A percentile compares a stretch with the other conserved stretches of the same genome.
These are phyloP conservation scores for Daldinia caldariorum DNA, from an alignment of 495 filamentous ascomycete genomes.

Conservation along the genomic window DNA sequence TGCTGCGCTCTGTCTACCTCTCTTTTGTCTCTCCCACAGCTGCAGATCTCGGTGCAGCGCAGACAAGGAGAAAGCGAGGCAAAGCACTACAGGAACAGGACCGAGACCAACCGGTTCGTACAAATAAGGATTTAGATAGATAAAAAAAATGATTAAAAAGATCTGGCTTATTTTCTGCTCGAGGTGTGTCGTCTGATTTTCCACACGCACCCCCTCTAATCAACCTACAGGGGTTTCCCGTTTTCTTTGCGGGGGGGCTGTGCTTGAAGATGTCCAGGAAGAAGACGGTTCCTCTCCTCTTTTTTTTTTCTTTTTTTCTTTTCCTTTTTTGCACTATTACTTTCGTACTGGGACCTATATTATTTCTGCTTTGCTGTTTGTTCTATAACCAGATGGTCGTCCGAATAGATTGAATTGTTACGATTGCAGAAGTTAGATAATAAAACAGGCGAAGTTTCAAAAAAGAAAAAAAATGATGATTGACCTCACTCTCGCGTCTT, in stretches of 20 bases:
- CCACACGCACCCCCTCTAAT: slow-evolving; percentile 42
- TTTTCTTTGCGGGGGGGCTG: slow-evolving; percentile 41
- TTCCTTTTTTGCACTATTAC: slow-evolving; percentile 14
- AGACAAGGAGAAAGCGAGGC: slow-evolving; percentile 34
- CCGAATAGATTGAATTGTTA: background rate
- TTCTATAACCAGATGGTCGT: background rate
- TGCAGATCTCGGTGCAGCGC: slow-evolving; percentile 11
- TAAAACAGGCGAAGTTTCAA: slow-evolving; percentile 34
- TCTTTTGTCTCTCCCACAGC: slow-evolving; percentile 32
- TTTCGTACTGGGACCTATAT: background rate
- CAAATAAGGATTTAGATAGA: slow-evolving; percentile 28
- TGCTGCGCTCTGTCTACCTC: slow-evolving; percentile 23
- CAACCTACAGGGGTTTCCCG: slow-evolving; percentile 33
- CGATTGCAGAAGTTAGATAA: slow-evolving; percentile 7
- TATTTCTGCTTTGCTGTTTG: slow-evolving; percentile 9
- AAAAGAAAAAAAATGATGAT: slow-evolving; percentile 20
- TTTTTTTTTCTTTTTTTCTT: slow-evolving; percentile 12
- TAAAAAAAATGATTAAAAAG: slow-evolving; percentile 34
- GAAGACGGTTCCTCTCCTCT: slow-evolving; percentile 20
- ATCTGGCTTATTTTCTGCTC: slow-evolving; percentile 42
- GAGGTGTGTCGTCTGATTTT: slow-evolving; percentile 31
- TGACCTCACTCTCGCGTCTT: slow-evolving; percentile 12
- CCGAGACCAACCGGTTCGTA: slow-evolving; percentile 27
- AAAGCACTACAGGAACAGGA: slow-evolving; percentile 24
- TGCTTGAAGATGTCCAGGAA: slow-evolving; percentile 35